These are phyloP conservation scores for Alternaria viburni DNA, from an alignment of 2,329 filamentous ascomycete species.

Conservation along the genomic window DNA sequence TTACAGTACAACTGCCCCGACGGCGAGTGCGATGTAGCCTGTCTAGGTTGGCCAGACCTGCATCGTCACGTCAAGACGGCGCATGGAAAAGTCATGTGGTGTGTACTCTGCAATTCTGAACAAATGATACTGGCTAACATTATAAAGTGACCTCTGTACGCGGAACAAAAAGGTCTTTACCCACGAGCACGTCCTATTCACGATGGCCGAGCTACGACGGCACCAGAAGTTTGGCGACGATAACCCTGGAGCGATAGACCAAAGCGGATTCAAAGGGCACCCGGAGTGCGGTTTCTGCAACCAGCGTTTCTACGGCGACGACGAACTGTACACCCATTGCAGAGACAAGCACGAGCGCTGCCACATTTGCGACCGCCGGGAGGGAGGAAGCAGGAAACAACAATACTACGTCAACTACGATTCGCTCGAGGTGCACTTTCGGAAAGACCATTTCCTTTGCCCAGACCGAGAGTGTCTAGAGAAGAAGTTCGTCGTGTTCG, in stretches of 20 bases:
- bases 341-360: conserved; percentile 93
- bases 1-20: conserved; percentile 96
- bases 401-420: conserved; percentile 94
- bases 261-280: conserved; percentile 95
- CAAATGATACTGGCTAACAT: conserved; percentile 8
- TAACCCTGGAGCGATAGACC: conserved; percentile 84
- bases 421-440: conserved; percentile 84
- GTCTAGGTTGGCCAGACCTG: conserved; percentile 78
- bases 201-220: conserved; percentile 76
- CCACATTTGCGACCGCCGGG: conserved; percentile 84
- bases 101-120: conserved; percentile 33
- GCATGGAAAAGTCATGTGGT: conserved; percentile 87
- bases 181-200: conserved; percentile 94
- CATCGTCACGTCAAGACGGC: conserved; percentile 80
- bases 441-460: conserved; percentile 85
- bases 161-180: conserved; percentile 98
- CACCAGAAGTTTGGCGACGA: conserved; percentile 94
- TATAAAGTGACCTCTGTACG: conserved; percentile 76
- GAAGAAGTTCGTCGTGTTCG: conserved; percentile 98
- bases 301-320: conserved; percentile 91
- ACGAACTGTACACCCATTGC: conserved; percentile 93
- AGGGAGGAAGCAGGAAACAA: conserved; percentile 66
- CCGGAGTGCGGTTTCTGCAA: conserved; percentile 93
- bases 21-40: conserved; percentile 80
- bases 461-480: conserved; percentile 86